Evolutionary conservation across 139 green algal genomes (phyloP).

Genomic region (Chlorella sp.): DNA sequence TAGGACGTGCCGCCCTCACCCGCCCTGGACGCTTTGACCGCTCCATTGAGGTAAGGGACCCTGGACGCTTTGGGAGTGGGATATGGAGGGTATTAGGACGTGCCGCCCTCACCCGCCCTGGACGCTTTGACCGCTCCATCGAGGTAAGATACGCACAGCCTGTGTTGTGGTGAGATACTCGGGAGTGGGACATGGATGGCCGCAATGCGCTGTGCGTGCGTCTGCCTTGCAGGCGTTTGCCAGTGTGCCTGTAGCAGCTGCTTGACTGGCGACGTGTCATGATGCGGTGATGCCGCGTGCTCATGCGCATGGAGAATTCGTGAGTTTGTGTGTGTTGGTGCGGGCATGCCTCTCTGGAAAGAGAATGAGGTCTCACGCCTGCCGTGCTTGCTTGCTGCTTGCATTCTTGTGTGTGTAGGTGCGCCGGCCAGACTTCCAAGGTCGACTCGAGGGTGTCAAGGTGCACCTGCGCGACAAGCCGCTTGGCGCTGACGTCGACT

Average conservation of each 20-base stretch:
- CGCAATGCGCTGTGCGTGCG: too few species aligned
- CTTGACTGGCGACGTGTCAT: neutral
- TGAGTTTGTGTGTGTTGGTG: neutral
- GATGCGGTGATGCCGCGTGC: too few species aligned
- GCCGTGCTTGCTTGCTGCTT: neutral
- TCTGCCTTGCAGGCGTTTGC: too few species aligned
- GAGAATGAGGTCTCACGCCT: neutral
- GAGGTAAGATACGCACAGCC: constrained; percentile 53
- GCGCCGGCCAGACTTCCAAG: constrained; percentile 65
- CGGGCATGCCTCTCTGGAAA: neutral
- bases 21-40: constrained; percentile 83
- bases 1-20: constrained; percentile 79
- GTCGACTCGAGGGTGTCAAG: constrained; percentile 63
- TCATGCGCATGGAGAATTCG: too few species aligned
- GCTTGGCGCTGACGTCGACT: constrained; percentile 37
- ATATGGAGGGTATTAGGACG: too few species aligned
- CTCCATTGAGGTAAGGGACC: constrained; percentile 63
- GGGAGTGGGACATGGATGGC: too few species aligned
- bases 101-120: constrained; percentile 78
- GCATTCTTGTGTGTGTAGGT: too few species aligned
- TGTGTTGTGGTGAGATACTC: too few species aligned
- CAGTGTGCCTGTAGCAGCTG: too few species aligned
- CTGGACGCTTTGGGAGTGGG: too few species aligned
- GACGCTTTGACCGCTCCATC: constrained; percentile 83
- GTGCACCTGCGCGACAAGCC: constrained; percentile 51